These are phyloP conservation scores for Schwanniomyces occidentalis DNA, from an alignment of 805 yeast species.

Conservation along the genomic window DNA sequence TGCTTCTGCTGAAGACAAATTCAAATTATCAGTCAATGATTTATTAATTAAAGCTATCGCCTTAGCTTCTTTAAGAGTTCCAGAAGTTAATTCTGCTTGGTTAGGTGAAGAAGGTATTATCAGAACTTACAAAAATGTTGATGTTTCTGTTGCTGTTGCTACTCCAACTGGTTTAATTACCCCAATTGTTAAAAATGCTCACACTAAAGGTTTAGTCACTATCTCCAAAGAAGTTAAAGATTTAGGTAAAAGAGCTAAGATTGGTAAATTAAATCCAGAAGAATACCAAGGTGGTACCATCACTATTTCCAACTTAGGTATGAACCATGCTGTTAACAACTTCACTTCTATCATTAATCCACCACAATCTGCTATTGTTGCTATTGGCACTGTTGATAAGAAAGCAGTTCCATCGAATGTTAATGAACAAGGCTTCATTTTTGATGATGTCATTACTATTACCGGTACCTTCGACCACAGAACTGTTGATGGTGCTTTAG, in stretches of 20 bases:
- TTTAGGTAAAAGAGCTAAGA: slow-evolving; percentile 94
- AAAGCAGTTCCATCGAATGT: slow-evolving; percentile 91
- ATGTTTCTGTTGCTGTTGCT: slow-evolving; percentile 97
- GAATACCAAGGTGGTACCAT: slow-evolving; percentile 99
- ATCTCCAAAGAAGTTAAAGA: slow-evolving; percentile 88
- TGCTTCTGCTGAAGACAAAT: slow-evolving; percentile 79
- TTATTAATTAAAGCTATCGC: slow-evolving; percentile 93
- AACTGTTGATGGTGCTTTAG: slow-evolving; percentile 95
- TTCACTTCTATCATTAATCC: slow-evolving; percentile 98
- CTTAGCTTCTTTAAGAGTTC: slow-evolving; percentile 84
- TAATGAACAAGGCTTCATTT: slow-evolving; percentile 87
- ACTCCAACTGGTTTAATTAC: slow-evolving; percentile 97
- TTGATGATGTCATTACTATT: slow-evolving; percentile 86
- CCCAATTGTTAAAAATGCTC: slow-evolving; percentile 90
- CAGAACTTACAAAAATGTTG: slow-evolving; percentile 89
- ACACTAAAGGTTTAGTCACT: slow-evolving; percentile 77
- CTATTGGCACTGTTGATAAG: slow-evolving; percentile 90
- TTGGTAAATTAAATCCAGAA: slow-evolving; percentile 87
- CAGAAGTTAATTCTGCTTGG: slow-evolving; percentile 94
- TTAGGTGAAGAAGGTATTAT: slow-evolving; percentile 84
- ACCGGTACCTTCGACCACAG: slow-evolving; percentile 99
- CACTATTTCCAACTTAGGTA: slow-evolving; percentile 97
- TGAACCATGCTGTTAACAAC: slow-evolving; percentile 90
- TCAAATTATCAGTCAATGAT: slow-evolving; percentile 92
- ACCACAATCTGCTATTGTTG: slow-evolving; percentile 93